Evolutionary conservation across 179 eudicot species (phyloP).

Genomic region (Actinidia arguta): DNA sequence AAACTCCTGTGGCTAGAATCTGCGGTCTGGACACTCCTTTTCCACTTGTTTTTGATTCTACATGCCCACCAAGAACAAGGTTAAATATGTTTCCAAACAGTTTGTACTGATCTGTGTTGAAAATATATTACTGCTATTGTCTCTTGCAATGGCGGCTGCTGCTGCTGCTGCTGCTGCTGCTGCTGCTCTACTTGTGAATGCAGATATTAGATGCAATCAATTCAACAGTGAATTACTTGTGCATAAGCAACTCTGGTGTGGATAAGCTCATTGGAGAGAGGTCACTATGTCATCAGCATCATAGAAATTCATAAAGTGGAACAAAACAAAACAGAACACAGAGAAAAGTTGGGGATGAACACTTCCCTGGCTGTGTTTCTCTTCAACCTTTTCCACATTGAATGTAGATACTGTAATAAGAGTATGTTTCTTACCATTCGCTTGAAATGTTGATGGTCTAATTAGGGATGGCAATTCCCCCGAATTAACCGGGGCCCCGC

Average conservation of each 20-base stretch:
- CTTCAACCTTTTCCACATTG: neutral
- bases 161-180: neutral
- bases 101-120: neutral
- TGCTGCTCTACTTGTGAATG: slow-evolving; percentile 19
- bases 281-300: neutral
- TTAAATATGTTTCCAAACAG: slow-evolving; percentile 15
- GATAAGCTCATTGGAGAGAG: neutral
- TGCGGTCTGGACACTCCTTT: slow-evolving; percentile 73
- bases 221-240: slow-evolving; percentile 82
- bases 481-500: too few species aligned
- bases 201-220: slow-evolving; percentile 94
- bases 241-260: neutral
- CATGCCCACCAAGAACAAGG: slow-evolving; percentile 95
- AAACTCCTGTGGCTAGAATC: slow-evolving; percentile 37
- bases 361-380: neutral
- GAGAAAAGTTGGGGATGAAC: neutral
- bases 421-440: neutral
- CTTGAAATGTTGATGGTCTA: neutral
- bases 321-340: neutral
- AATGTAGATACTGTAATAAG: neutral
- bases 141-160: slow-evolving; percentile 3
- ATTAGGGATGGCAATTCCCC: too few species aligned
- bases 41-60: slow-evolving; percentile 97
- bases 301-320: neutral
- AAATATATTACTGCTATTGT: neutral